Base-by-base conservation (phyloP, 2,329 filamentous ascomycete genomes). In the Ophiostoma ulmi region DNA sequence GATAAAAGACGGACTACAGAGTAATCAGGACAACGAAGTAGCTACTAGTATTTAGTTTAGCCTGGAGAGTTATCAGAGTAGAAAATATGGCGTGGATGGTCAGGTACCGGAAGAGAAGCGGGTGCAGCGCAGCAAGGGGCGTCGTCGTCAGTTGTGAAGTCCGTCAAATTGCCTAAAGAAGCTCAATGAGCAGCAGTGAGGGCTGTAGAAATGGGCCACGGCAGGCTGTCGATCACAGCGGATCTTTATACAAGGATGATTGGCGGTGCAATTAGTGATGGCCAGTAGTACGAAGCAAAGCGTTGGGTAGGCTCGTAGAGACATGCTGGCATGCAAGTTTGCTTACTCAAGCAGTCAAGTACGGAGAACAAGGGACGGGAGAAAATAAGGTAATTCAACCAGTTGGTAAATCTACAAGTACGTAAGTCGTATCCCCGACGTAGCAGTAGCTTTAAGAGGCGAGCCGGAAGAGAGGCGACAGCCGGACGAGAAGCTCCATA, bases 401-500 rank as follows among this genome's bases (percentile, higher is more conserved):
- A 48, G 44, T 20, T 48, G 17, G n/a, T 48, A 20, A 48, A 48
- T 48, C 44, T 48, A 20, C 17, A 48, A 48, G 38, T 48, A 48
- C 44, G 6, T 13, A 39, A 39, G 38, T 39, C 38, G 38, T 13
- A 39, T 10, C 38, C 44, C 52, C n/a, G 17, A 26, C 52, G n/a
- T 58, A 58, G 52, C 52, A 58, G n/a, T 22, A 58, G 44, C 44
- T n/a, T 26, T 5, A 10, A 63, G 58, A 63, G 58, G 58, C 58
- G 14, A 63, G 58, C 7, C 31, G 31, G 31, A 31, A 31, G 31
- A 63, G 58, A 63, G 58, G 58, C 58, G 14, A 63, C 7, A n/a
- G 26, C 58, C 58, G 58, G 58, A 63, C 58, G 22, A 63, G 22
- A 63, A 63, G 58, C 58, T 63, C 58, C 58, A 63, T 36, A 17